Conservation (phyloP, 2,329 filamentous ascomycete species). For the Aspergillus sp. region DNA sequence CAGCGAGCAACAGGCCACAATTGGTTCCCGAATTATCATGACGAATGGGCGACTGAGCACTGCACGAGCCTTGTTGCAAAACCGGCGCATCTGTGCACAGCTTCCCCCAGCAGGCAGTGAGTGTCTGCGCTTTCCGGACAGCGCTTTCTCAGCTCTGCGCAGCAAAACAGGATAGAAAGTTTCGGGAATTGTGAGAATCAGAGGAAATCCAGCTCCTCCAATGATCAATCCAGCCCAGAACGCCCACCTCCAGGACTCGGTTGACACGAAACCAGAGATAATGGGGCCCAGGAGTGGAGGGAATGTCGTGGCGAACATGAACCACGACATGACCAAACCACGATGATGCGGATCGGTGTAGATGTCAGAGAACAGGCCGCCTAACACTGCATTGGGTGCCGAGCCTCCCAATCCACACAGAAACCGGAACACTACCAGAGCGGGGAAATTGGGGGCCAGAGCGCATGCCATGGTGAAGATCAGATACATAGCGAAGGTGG, state of each 20-base stretch:
- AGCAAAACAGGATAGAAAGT: slow-evolving; percentile 60
- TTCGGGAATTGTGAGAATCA: slow-evolving; percentile 63
- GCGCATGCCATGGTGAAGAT: slow-evolving; percentile 40
- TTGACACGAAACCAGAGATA: slow-evolving; percentile 38
- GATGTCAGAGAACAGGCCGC: slow-evolving; percentile 41
- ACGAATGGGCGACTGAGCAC: slow-evolving; percentile 67
- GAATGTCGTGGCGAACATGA: slow-evolving; percentile 23
- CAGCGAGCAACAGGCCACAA: slow-evolving; percentile 65
- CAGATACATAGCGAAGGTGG: slow-evolving; percentile 42
- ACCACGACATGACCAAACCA: slow-evolving; percentile 19
- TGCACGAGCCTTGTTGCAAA: slow-evolving; percentile 45
- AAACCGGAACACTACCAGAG: slow-evolving; percentile 39
- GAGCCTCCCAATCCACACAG: slow-evolving; percentile 35
- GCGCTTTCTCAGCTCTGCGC: slow-evolving; percentile 47
- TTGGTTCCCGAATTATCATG: slow-evolving; percentile 68
- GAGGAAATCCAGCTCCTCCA: slow-evolving; percentile 54
- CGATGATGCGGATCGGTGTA: slow-evolving; percentile 35
- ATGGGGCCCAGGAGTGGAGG: slow-evolving; percentile 36
- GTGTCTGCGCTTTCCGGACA: slow-evolving; percentile 53
- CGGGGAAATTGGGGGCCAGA: slow-evolving; percentile 35
- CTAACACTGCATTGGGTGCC: slow-evolving; percentile 37
- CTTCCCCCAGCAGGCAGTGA: background rate
- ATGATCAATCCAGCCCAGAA: slow-evolving; percentile 63
- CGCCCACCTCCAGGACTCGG: slow-evolving; percentile 39
- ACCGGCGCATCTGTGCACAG: slow-evolving; percentile 23